Conservation (phyloP, 257 asterid species). For the Lycium barbarum region DNA sequence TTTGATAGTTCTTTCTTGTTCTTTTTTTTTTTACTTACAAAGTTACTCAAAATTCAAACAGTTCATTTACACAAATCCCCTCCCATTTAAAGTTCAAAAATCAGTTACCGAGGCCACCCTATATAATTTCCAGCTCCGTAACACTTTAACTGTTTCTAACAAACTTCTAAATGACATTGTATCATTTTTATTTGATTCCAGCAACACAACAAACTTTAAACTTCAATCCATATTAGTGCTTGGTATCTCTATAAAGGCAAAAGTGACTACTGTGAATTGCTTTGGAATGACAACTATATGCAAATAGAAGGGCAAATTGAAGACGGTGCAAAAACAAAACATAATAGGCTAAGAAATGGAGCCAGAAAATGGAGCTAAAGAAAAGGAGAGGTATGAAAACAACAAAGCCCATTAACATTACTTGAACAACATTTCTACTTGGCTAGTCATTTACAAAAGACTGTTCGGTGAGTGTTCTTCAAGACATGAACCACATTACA, state of each 20-base stretch:
- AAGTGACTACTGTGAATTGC: neutral
- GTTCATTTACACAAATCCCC: too few species aligned
- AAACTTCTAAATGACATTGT: neutral
- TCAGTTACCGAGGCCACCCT: neutral
- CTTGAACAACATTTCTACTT: neutral
- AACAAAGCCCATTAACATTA: neutral
- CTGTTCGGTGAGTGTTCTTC: neutral
- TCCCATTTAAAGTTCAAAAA: too few species aligned
- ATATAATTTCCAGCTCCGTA: neutral
- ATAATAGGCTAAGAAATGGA: neutral
- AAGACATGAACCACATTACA: neutral
- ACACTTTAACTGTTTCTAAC: neutral
- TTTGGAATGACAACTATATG: neutral
- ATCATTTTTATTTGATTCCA: neutral
- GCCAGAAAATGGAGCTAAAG: neutral
- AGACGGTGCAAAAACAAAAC: neutral
- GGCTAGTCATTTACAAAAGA: neutral
- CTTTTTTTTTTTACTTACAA: too few species aligned
- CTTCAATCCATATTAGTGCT: neutral
- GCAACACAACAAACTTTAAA: neutral
- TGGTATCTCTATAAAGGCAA: neutral
- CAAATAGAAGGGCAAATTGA: neutral
- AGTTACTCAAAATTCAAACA: too few species aligned
- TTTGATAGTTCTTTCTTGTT: too few species aligned
- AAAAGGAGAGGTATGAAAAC: neutral